A percentile compares a stretch with the other conserved stretches of the same genome.
These are phyloP conservation scores for Pseudozyma tsukubaensis DNA, from an alignment of 1,284 basidiomycete genomes.

Conservation along the genomic window DNA sequence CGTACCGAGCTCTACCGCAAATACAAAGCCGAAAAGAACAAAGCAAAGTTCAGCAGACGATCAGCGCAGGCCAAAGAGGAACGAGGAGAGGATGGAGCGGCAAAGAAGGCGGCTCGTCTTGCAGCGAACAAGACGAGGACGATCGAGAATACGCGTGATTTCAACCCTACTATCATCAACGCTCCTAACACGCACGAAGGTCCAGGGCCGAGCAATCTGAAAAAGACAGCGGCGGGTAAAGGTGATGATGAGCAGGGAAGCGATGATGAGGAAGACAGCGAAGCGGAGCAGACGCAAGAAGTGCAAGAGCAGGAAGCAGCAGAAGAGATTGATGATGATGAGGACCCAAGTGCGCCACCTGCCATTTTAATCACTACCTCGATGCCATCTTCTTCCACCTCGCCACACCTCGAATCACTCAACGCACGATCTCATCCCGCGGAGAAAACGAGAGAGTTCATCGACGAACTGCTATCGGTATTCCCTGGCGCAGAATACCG, in stretches of 20 bases:
- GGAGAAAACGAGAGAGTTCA: slow-evolving; percentile 71
- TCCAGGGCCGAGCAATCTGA: slow-evolving; percentile 69
- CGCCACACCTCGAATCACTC: slow-evolving; percentile 62
- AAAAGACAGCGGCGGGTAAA: slow-evolving; percentile 5
- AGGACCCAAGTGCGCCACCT: slow-evolving; percentile 60
- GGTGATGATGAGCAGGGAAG: slow-evolving; percentile 7
- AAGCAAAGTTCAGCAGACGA: slow-evolving; percentile 83
- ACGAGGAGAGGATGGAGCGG: slow-evolving; percentile 76
- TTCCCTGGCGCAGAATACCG: slow-evolving; percentile 96
- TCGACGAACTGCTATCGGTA: slow-evolving; percentile 87
- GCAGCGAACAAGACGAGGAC: slow-evolving; percentile 88
- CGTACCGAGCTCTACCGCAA: slow-evolving; percentile 72
- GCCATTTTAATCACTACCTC: slow-evolving; percentile 65
- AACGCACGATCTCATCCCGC: slow-evolving; percentile 75
- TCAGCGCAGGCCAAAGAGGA: slow-evolving; percentile 73
- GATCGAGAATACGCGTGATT: slow-evolving; percentile 91
- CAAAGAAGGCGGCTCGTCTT: slow-evolving; percentile 77
- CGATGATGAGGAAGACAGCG: slow-evolving; percentile 26
- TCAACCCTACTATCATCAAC: slow-evolving; percentile 79
- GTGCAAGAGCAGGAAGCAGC: slow-evolving; percentile 64
- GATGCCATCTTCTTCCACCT: slow-evolving; percentile 61
- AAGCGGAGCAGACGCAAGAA: slow-evolving; percentile 50
- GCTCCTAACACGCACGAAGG: slow-evolving; percentile 66
- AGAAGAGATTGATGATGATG: slow-evolving; percentile 49
- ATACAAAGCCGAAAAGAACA: slow-evolving; percentile 80